Evolutionary conservation across 257 asterid species (phyloP).

Genomic region (Vinca minor): DNA sequence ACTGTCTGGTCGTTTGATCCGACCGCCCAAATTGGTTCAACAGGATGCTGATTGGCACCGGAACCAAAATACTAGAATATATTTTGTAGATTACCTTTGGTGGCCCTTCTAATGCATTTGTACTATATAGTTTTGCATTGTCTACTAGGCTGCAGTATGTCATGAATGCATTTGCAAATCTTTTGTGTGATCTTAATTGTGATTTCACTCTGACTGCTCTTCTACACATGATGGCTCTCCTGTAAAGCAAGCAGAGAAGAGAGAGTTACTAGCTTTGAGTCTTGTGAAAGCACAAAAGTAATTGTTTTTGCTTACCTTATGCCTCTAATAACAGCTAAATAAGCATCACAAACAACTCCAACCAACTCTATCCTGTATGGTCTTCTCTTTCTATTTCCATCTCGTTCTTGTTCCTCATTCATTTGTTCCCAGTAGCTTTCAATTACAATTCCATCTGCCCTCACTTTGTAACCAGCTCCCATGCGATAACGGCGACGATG

Average conservation of each 20-base stretch:
- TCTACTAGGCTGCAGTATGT: constrained; percentile 78
- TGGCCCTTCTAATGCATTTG: constrained; percentile 79
- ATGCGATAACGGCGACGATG: constrained; percentile 76
- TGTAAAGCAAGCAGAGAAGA: constrained; percentile 15
- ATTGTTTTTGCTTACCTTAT: constrained; percentile 45
- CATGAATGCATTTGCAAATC: constrained; percentile 74
- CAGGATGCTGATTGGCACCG: too few species aligned
- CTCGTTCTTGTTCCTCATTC: constrained; percentile 60
- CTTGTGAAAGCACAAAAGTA: not conserved
- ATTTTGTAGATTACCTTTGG: constrained; percentile 69
- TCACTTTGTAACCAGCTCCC: constrained; percentile 74
- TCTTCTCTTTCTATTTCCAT: constrained; percentile 56
- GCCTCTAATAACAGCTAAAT: constrained; percentile 80
- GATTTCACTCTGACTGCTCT: constrained; percentile 90
- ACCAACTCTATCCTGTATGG: constrained; percentile 85
- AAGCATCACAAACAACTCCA: constrained; percentile 86
- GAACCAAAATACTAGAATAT: too few species aligned
- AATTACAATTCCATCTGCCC: constrained; percentile 49
- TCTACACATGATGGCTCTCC: constrained; percentile 90
- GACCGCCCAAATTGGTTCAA: too few species aligned
- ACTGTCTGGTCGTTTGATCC: too few species aligned
- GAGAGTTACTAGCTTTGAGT: not conserved
- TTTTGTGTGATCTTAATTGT: constrained; percentile 78
- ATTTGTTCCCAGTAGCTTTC: constrained; percentile 87
- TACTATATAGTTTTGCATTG: constrained; percentile 65